Conservation (phyloP, 805 yeast species). For the Lipomyces oligophaga region DNA sequence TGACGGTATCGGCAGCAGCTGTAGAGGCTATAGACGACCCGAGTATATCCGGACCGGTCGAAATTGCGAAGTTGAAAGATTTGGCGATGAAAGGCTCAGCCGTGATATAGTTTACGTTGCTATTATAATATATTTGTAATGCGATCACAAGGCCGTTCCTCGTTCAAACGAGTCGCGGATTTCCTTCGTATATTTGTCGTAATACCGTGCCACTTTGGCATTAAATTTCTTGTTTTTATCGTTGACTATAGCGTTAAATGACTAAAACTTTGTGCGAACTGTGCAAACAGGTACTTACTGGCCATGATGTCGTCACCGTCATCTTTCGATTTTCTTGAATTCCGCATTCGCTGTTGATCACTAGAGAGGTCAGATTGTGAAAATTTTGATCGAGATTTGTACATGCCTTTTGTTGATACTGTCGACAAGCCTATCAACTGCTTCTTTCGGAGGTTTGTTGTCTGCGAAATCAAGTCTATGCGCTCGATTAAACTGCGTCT, state of each 20-base stretch:
- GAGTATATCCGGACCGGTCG: slow-evolving; percentile 15
- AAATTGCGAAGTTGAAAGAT: slow-evolving; percentile 5
- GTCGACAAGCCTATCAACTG: slow-evolving; percentile 35
- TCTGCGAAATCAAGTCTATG: slow-evolving; percentile 31
- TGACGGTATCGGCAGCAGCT: slow-evolving; percentile 28
- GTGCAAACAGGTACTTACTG: slow-evolving; percentile 28
- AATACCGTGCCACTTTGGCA: slow-evolving; percentile 59
- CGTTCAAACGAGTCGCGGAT: slow-evolving; percentile 39
- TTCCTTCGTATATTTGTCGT: slow-evolving; percentile 43
- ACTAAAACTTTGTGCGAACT: neutral
- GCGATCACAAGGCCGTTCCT: slow-evolving; percentile 37
- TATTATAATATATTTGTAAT: slow-evolving; percentile 1
- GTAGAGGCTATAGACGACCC: slow-evolving; percentile 21
- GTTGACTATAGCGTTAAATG: slow-evolving; percentile 46
- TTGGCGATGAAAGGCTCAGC: slow-evolving; percentile 13
- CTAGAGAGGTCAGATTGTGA: slow-evolving; percentile 3
- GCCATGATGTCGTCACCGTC: slow-evolving; percentile 41
- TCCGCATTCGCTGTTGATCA: slow-evolving; percentile 41
- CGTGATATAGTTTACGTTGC: neutral
- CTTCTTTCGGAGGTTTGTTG: slow-evolving; percentile 42
- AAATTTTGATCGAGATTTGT: too few species aligned
- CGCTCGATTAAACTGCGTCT: slow-evolving; percentile 10
- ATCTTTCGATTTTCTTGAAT: slow-evolving; percentile 35
- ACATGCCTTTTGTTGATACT: slow-evolving; percentile 32
- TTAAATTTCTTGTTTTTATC: slow-evolving; percentile 73